A percentile compares a stretch with the other conserved stretches of the same genome.
Conservation (phyloP, 2,329 filamentous ascomycete species). For the Intubia oerlemansii region DNA sequence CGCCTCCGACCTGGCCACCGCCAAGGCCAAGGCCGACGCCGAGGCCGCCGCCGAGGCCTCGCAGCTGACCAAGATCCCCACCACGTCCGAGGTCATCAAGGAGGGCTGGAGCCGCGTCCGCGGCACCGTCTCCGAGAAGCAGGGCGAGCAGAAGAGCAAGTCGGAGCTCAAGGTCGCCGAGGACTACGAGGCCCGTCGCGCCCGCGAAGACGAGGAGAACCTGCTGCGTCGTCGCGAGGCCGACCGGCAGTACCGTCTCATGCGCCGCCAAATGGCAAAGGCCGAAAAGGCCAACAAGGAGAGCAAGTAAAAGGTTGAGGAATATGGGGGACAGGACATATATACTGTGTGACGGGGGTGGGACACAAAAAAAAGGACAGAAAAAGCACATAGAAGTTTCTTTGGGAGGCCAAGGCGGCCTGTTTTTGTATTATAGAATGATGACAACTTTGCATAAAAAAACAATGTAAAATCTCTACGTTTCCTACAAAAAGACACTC, state of each 20-base stretch:
- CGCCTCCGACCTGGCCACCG: conserved; percentile 5
- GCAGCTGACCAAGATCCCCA: conserved; percentile 1
- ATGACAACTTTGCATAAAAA: too few species aligned
- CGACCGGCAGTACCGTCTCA: conserved; percentile 7
- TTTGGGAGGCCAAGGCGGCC: too few species aligned
- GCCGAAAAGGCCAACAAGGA: too few species aligned
- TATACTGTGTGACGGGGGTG: too few species aligned
- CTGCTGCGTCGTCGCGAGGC: conserved; percentile 8
- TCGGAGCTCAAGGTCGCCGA: conserved; percentile 6
- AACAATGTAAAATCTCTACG: too few species aligned
- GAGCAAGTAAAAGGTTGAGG: too few species aligned
- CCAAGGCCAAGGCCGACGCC: background rate
- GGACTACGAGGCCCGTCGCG: conserved; percentile 39
- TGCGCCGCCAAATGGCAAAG: conserved; percentile 5
- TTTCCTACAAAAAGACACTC: too few species aligned
- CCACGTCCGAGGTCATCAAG: conserved; percentile 6
- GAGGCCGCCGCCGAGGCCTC: conserved; percentile 5
- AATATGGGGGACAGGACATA: too few species aligned
- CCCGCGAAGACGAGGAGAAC: conserved; percentile 16
- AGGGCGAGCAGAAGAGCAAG: conserved; percentile 5
- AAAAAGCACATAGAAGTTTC: too few species aligned
- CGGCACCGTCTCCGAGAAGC: conserved; percentile 8
- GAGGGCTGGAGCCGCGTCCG: conserved; percentile 8
- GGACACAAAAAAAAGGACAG: background rate
- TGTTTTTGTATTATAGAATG: too few species aligned